Conservation (phyloP, 2,329 filamentous ascomycete species). For the Xylaria hypoxylon region DNA sequence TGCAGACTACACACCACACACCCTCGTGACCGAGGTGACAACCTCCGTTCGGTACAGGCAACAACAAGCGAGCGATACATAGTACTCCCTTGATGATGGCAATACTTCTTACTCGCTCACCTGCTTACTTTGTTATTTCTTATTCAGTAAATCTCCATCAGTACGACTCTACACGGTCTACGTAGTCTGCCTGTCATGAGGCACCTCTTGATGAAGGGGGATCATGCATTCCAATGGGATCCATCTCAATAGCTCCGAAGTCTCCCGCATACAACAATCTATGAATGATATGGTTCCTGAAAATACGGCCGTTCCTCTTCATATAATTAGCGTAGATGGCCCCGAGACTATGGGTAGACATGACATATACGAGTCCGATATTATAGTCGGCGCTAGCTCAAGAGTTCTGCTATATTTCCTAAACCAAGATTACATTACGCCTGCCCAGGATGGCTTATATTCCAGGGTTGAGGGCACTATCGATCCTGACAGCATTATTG, state of each 20-base stretch:
- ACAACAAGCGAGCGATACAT: slow-evolving; percentile 13
- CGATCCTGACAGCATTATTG: slow-evolving; percentile 24
- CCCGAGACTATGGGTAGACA: slow-evolving; percentile 13
- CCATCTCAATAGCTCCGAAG: slow-evolving; percentile 10
- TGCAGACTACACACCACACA: slow-evolving; percentile 6
- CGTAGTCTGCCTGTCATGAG: slow-evolving; percentile 15
- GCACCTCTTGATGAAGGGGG: neutral
- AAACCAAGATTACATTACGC: neutral
- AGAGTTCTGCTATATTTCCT: neutral
- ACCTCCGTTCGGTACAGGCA: slow-evolving; percentile 21
- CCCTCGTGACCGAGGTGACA: slow-evolving; percentile 33
- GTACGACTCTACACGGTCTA: slow-evolving; percentile 18
- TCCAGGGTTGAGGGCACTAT: slow-evolving; percentile 8
- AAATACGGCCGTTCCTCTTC: neutral
- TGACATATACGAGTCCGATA: slow-evolving; percentile 2
- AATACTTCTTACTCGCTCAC: neutral
- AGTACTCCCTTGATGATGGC: neutral
- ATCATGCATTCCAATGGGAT: slow-evolving; percentile 10
- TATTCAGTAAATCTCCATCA: slow-evolving; percentile 21
- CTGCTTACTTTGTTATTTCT: slow-evolving; percentile 22
- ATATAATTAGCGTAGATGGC: slow-evolving; percentile 33
- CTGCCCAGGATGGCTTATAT: slow-evolving; percentile 27
- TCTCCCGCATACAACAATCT: neutral
- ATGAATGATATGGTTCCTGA: slow-evolving; percentile 13
- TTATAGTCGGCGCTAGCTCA: neutral